Evolutionary conservation across 2,329 filamentous ascomycete species (phyloP), one percentile per base, ranked within the genome.

Genomic region (Acrocalymma vagum): DNA sequence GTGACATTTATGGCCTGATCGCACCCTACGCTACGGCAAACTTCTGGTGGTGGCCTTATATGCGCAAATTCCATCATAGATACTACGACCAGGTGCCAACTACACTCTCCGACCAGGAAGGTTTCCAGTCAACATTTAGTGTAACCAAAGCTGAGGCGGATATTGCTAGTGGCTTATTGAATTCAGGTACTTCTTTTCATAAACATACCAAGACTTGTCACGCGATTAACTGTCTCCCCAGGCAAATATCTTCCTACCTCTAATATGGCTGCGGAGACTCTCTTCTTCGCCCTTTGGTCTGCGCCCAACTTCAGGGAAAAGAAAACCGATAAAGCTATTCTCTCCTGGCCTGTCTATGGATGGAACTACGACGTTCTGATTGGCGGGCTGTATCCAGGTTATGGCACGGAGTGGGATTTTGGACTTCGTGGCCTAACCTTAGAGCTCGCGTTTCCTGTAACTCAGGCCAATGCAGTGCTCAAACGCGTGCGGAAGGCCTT

Each of bases 361-460:
- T 79, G 73, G 70, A 78, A 79, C 63, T 78, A 80, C 53, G 77
- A 79, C 53, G 75, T 80, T 8, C 65, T 80, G 10, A 79, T 80
- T 42, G 77, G 77, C 11, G 77, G 77, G 0, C 57, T 79, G 13
- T 79, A 79, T 22, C 53, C 74, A 69, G 6, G 71, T 37, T 74
- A 78, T 55, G 69, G 69, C 37, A 72, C 77, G 4, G 70, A 77
- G 47, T 79, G 77, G 76, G 77, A 79, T n/a, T 72, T 75, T 32
- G 71, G 67, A 17, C 66, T 80, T 26, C 73, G 70, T 28, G 76
- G 74, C 3, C 68, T 73, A 45, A 80, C 77, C 2, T 70, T 79
- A 9, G 77, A 80, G 61, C 73, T 80, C 29, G 77, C 76, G 2
- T 78, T 79, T 47, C 77, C 77, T 4, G 63, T 79, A n/a, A 73